Evolutionary conservation across 495 filamentous ascomycete genomes (phyloP), one percentile per base, ranked within the genome.

Genomic region (Penicillium chermesinum): DNA sequence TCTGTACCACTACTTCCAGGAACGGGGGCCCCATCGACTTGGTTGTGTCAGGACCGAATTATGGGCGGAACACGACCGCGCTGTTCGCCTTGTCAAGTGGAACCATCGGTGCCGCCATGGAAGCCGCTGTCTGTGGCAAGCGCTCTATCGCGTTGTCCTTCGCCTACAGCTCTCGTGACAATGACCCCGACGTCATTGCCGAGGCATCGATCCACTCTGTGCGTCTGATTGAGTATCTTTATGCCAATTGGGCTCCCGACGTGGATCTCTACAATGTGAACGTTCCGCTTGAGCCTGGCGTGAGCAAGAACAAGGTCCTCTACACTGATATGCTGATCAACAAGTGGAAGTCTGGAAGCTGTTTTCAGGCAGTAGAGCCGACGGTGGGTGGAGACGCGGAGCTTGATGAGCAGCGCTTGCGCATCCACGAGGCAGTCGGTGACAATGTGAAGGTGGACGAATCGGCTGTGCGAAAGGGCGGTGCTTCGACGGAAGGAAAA

Each of bases 11-110:
- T 91, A 85, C 74, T 96, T 94, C 72, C 71, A 82, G 48, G 82
- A 88, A 46, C 80, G 81, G 18, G 88, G n/a, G 82, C 2, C 81
- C 81, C 13, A 73, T 96, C 39, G 91, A 96, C 61, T 70, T 97
- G 2, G 89, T 97, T 3, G 78, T 98, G 4, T 85, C 79, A 10
- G 93, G 93, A 1, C 93, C 93, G 6, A 98, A 98, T 63, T 96
- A 95, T 69, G 93, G 93, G 7, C 75, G 91, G 32, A 98, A 98
- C 67, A 87, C 87, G 2, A 97, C 93, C 0, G 87, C 91, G 1
- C 76, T 96, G 16, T 96, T 97, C 58, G 84, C 85, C n/a, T 70
- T 98, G 43, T 88, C 83, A 33, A 88, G 83, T 35, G 93, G 93
- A 16, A 98, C 93, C 0, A 71, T 98, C 39, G 93, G 93, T 14